These are phyloP conservation scores for Teratosphaeria epicoccoides DNA, from an alignment of 2,329 filamentous ascomycete genomes.

Conservation along the genomic window DNA sequence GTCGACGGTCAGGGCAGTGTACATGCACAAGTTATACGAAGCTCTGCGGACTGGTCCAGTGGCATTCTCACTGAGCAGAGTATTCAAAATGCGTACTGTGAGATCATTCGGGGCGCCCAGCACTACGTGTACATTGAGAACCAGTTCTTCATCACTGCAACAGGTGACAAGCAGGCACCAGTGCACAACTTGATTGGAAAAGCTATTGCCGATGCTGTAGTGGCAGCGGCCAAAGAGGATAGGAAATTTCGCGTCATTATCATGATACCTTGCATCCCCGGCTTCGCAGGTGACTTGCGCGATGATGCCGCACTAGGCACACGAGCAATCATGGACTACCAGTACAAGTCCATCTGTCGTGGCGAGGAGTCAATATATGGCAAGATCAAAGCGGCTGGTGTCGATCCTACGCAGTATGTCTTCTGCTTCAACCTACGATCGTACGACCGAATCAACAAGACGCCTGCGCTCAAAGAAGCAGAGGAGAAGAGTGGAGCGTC, in stretches of 20 bases:
- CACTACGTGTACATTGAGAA: constrained; percentile 98
- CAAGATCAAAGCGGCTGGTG: constrained; percentile 59
- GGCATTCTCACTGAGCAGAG: constrained; percentile 76
- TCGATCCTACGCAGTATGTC: constrained; percentile 70
- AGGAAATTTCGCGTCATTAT: constrained; percentile 88
- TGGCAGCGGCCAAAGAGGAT: constrained; percentile 67
- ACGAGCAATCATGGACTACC: constrained; percentile 94
- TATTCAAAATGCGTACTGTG: constrained; percentile 77
- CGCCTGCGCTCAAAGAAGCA: constrained; percentile 57
- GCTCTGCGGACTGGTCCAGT: constrained; percentile 86
- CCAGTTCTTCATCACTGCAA: constrained; percentile 92
- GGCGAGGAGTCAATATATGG: constrained; percentile 86
- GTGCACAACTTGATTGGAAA: constrained; percentile 79
- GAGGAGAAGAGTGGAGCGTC: constrained; percentile 73
- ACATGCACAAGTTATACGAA: constrained; percentile 76
- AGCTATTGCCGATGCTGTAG: constrained; percentile 82
- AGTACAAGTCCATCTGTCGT: constrained; percentile 90
- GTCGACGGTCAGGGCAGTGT: constrained; percentile 54
- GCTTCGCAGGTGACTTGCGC: constrained; percentile 83
- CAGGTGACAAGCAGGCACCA: constrained; percentile 73
- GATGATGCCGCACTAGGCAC: constrained; percentile 77
- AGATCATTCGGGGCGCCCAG: constrained; percentile 75
- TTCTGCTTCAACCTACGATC: constrained; percentile 91
- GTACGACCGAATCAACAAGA: constrained; percentile 86
- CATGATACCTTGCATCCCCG: constrained; percentile 81